These are phyloP conservation scores for Auricularia sp. DNA, from an alignment of 768 basidiomycete species.

Conservation along the genomic window DNA sequence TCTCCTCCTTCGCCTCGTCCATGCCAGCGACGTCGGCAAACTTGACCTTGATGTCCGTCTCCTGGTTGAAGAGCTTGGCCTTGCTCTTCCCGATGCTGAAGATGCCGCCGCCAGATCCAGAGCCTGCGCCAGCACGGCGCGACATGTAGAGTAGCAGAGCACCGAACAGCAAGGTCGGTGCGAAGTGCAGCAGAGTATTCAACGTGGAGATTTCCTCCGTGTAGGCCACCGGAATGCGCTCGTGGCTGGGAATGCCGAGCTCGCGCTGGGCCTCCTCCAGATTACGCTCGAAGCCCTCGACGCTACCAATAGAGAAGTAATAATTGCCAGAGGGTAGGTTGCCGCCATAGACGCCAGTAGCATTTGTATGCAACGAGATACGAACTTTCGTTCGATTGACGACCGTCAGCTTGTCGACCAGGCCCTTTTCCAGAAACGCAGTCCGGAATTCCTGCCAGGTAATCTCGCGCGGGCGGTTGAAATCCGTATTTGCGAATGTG, in stretches of 20 bases:
- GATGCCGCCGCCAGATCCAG: constrained; percentile 74
- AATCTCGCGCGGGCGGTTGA: constrained; percentile 68
- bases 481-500: constrained; percentile 39
- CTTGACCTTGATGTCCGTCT: constrained; percentile 84
- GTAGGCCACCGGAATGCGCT: constrained; percentile 95
- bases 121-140: constrained; percentile 49
- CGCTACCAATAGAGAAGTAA: constrained; percentile 94
- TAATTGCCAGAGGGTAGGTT: constrained; percentile 53
- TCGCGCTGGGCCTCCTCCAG: constrained; percentile 90
- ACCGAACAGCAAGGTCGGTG: constrained; percentile 86
- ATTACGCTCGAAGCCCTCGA: constrained; percentile 93
- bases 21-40: constrained; percentile 98
- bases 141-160: constrained; percentile 87
- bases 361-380: constrained; percentile 87
- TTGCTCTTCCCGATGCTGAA: constrained; percentile 95
- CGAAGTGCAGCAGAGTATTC: constrained; percentile 77
- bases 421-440: constrained; percentile 90
- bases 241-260: constrained; percentile 81
- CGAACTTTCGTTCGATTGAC: constrained; percentile 86
- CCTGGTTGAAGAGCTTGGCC: constrained; percentile 94
- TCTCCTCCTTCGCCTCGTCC: constrained; percentile 99
- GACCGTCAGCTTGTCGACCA: constrained; percentile 89
- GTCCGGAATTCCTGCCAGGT: constrained; percentile 99
- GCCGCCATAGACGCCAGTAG: constrained; percentile 56
- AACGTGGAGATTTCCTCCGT: constrained; percentile 86